Conservation (phyloP, 345 rosid species). For the Hypericum perforatum region DNA sequence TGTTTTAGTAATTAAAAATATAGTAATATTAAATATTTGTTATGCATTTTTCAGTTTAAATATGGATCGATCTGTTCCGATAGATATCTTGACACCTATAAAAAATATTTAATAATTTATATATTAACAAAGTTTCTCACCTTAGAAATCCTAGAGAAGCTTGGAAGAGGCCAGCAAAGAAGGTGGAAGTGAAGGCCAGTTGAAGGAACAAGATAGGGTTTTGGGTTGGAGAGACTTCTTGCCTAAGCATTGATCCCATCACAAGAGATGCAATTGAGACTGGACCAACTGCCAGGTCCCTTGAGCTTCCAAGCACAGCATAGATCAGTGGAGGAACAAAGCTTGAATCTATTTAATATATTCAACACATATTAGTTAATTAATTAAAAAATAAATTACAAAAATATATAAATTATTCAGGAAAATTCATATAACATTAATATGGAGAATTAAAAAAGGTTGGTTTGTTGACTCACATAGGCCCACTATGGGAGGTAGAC, state of each 20-base stretch:
- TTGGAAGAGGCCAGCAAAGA: conserved; percentile 91
- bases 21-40: too few species aligned
- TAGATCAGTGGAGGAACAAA: conserved; percentile 92
- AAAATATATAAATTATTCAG: background rate
- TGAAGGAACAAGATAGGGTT: conserved; percentile 65
- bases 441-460: background rate
- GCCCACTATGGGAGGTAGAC: conserved; percentile 79
- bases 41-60: too few species aligned
- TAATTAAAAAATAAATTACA: background rate
- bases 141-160: conserved; percentile 87
- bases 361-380: background rate
- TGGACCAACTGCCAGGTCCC: conserved; percentile 93
- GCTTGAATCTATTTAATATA: conserved; percentile 61
- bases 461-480: conserved; percentile 49
- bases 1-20: too few species aligned
- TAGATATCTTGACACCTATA: too few species aligned
- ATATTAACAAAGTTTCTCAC: conserved; percentile 14
- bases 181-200: conserved; percentile 80
- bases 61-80: too few species aligned
- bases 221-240: conserved; percentile 63
- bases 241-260: conserved; percentile 85
- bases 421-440: background rate
- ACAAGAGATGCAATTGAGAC: conserved; percentile 90
- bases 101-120: background rate
- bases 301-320: conserved; percentile 90